A percentile compares a stretch with the other conserved stretches of the same genome.
Conservation (phyloP, 2,329 filamentous ascomycete species). For the Metarhizium humberi region DNA sequence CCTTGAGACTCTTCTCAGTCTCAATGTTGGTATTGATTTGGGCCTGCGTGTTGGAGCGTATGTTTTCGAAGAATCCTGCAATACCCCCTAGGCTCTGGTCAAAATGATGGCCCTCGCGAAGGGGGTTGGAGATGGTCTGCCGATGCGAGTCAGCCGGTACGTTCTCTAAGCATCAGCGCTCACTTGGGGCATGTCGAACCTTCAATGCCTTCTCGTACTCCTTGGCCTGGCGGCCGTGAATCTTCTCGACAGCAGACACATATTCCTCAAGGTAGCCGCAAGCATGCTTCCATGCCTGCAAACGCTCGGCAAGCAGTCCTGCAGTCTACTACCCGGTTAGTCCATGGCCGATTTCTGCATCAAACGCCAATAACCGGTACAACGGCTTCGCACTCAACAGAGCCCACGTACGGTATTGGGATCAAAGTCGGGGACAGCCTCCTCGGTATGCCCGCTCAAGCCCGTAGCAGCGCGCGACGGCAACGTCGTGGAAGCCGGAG, state of each 20-base stretch:
- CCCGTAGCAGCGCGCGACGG: slow-evolving; percentile 39
- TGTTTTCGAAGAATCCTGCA: slow-evolving; percentile 85
- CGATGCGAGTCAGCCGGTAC: not conserved
- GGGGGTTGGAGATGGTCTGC: slow-evolving; percentile 72
- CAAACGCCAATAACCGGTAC: not conserved
- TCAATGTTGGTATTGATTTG: slow-evolving; percentile 84
- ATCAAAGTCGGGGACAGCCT: slow-evolving; percentile 49
- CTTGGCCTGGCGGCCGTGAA: slow-evolving; percentile 76
- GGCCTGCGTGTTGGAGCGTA: slow-evolving; percentile 85
- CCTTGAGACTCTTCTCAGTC: slow-evolving; percentile 84
- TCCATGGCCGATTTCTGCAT: not conserved
- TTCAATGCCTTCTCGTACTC: slow-evolving; percentile 95
- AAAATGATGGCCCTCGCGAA: slow-evolving; percentile 89
- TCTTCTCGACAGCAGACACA: slow-evolving; percentile 73
- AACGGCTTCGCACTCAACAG: not conserved
- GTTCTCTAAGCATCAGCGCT: not conserved
- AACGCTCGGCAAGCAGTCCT: slow-evolving; percentile 74
- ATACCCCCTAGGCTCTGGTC: slow-evolving; percentile 82
- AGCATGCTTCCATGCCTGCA: slow-evolving; percentile 94
- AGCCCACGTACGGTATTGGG: slow-evolving; percentile 42
- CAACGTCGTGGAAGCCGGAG: slow-evolving; percentile 23
- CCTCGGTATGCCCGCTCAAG: slow-evolving; percentile 40
- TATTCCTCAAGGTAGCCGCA: slow-evolving; percentile 89
- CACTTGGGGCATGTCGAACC: slow-evolving; percentile 26
- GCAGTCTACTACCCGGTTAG: slow-evolving; percentile 45